Base-by-base conservation (phyloP, 2,329 filamentous ascomycete genomes). In the Colletotrichum sp. region DNA sequence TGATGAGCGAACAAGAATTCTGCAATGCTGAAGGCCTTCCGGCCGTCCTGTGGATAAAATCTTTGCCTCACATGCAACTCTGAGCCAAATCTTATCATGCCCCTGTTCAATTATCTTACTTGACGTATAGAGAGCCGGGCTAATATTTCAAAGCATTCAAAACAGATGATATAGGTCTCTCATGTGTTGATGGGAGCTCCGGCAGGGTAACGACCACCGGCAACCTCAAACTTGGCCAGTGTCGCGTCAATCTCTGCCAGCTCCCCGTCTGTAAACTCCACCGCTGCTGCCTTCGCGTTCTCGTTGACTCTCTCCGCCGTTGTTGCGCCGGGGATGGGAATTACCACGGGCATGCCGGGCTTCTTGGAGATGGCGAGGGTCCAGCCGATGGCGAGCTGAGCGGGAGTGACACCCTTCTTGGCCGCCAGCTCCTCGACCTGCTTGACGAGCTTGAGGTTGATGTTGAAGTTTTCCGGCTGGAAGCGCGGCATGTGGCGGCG, bases 301-400 rank as follows among this genome's bases (percentile, higher is more conserved):
- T 94, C 93, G n/a, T 85, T 79, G 13, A 94, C 87, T 26, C 92
- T 87, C 48, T 85, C 87, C 12, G 84, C 85, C 6, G 87, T 91
- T 1, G 90, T 91, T 10, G 93, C 90, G 4, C 93, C 93, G 0
- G 93, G 93, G 76, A 94, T 94, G 8, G 93, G 92, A 67, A 94
- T 90, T 76, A 94, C 90, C 18, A 80, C 82, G 26, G 90, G 90
- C 87, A 90, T 87, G 52, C 89, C 91, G 8, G 89, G 86, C 43
- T 85, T 86, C 67, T 83, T 84, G 57, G 87, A 89, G 55, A 92
- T 84, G 2, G 87, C 83, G 60, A 87, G 79, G 4, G 92, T 83
- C 93, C 93, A 96, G 67, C 88, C 89, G 70, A 95, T 86, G 16
- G 93, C 93, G 32, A 95, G 85, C 84, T 95, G 93, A 2, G 89